These are phyloP conservation scores for Aspergillus pseudoglaucus DNA, from an alignment of 2,329 filamentous ascomycete species.

Conservation along the genomic window DNA sequence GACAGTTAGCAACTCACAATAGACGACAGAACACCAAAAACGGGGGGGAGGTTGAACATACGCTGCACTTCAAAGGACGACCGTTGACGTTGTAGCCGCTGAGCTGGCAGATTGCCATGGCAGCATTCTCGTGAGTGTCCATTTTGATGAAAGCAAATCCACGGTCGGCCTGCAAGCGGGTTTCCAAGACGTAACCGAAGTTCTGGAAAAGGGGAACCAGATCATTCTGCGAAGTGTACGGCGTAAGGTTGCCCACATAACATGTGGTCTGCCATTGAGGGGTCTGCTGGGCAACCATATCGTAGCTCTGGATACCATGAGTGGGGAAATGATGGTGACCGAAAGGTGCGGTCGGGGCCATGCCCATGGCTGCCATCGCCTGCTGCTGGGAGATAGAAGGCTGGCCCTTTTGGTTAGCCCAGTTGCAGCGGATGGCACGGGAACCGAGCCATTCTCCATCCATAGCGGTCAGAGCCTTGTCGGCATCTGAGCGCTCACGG, in stretches of 20 bases:
- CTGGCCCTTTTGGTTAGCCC: slow-evolving; percentile 99
- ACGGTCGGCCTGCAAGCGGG: slow-evolving; percentile 93
- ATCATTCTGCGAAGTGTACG: slow-evolving; percentile 94
- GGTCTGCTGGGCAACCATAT: slow-evolving; percentile 92
- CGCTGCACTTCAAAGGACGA: slow-evolving; percentile 93
- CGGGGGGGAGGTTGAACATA: slow-evolving; percentile 51
- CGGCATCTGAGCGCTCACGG: slow-evolving; percentile 85
- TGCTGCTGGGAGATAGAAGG: slow-evolving; percentile 97
- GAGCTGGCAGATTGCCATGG: slow-evolving; percentile 96
- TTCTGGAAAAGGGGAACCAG: slow-evolving; percentile 98
- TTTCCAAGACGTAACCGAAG: slow-evolving; percentile 96
- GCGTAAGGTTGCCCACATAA: slow-evolving; percentile 96
- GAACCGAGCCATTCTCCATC: slow-evolving; percentile 98
- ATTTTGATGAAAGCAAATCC: slow-evolving; percentile 99
- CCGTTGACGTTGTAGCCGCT: slow-evolving; percentile 98
- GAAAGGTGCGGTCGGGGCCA: slow-evolving; percentile 94
- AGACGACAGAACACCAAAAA: slow-evolving; percentile 11
- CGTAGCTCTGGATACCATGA: slow-evolving; percentile 92
- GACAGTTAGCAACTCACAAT: slow-evolving; percentile 14
- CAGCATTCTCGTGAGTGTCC: slow-evolving; percentile 96
- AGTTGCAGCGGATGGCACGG: slow-evolving; percentile 97
- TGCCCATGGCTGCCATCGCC: slow-evolving; percentile 93
- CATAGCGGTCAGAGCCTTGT: slow-evolving; percentile 95
- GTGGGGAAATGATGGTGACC: slow-evolving; percentile 97
- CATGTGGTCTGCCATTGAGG: slow-evolving; percentile 97